These are phyloP conservation scores for Agrocybe pediades DNA, from an alignment of 768 basidiomycete species.

Conservation along the genomic window DNA sequence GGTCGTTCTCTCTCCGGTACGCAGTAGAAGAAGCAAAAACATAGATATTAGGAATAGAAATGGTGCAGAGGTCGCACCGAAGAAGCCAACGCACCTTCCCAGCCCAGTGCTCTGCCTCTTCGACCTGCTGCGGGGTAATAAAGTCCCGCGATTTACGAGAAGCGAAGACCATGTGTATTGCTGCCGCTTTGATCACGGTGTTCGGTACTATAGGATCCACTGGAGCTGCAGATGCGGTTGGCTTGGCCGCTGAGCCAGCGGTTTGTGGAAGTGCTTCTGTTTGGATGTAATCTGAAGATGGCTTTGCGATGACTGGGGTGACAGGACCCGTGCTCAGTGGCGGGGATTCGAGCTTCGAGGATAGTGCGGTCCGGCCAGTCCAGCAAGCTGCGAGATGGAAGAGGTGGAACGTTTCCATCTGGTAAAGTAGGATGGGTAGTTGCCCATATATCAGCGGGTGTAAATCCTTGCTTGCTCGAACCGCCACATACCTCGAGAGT, in stretches of 20 bases:
- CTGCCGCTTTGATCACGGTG: constrained; percentile 67
- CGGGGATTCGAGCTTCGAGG: constrained; percentile 27
- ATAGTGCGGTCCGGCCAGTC: constrained; percentile 38
- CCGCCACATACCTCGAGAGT: constrained; percentile 71
- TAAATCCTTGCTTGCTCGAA: not conserved
- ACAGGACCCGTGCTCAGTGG: constrained; percentile 50
- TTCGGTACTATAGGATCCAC: constrained; percentile 19
- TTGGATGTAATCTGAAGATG: constrained; percentile 26
- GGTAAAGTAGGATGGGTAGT: not conserved
- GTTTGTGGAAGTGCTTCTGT: too few species aligned
- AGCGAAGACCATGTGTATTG: constrained; percentile 84
- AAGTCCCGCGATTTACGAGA: constrained; percentile 70
- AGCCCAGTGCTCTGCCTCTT: constrained; percentile 61
- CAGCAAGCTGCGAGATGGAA: constrained; percentile 79
- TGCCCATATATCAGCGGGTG: not conserved
- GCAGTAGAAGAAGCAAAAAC: not conserved
- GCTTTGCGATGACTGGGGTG: constrained; percentile 35
- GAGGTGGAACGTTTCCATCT: constrained; percentile 90
- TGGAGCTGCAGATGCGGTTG: constrained; percentile 16
- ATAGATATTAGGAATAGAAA: constrained; percentile 8
- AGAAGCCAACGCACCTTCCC: constrained; percentile 37
- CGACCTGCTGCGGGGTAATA: constrained; percentile 70
- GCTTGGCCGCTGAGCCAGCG: too few species aligned
- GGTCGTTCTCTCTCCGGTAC: too few species aligned
- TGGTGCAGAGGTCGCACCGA: not conserved